A percentile compares a stretch with the other conserved stretches of the same genome.
These are phyloP conservation scores for Cyclostephanos invisitatus DNA, from an alignment of 108 stramenopile genomes.

Conservation along the genomic window DNA sequence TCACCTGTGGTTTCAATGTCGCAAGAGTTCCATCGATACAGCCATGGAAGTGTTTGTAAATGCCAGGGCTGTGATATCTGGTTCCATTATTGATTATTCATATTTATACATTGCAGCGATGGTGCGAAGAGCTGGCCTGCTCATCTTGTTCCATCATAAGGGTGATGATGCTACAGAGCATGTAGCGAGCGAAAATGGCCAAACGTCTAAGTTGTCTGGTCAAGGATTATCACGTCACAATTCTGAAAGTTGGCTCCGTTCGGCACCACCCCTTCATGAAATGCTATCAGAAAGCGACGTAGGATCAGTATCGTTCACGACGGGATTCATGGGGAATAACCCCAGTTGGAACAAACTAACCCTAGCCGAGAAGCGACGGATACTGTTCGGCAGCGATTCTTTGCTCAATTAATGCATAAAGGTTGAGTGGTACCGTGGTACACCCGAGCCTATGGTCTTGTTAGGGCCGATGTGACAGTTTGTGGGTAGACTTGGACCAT, in stretches of 20 bases:
- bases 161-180: slow-evolving; percentile 15
- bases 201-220: slow-evolving; percentile 12
- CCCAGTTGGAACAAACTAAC: slow-evolving; percentile 52
- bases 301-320: slow-evolving; percentile 49
- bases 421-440: neutral
- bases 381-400: slow-evolving; percentile 83
- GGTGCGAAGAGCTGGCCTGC: slow-evolving; percentile 59
- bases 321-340: slow-evolving; percentile 61
- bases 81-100: slow-evolving; percentile 57
- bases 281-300: slow-evolving; percentile 37
- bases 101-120: slow-evolving; percentile 71
- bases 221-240: slow-evolving; percentile 23
- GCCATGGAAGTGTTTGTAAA: slow-evolving; percentile 67
- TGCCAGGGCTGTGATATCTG: slow-evolving; percentile 56
- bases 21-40: slow-evolving; percentile 80
- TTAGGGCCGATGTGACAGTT: neutral
- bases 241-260: slow-evolving; percentile 39
- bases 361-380: slow-evolving; percentile 61
- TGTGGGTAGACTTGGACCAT: no score
- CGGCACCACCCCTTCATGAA: slow-evolving; percentile 51
- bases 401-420: slow-evolving; percentile 36
- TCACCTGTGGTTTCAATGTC: slow-evolving; percentile 91
- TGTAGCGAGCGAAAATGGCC: slow-evolving; percentile 3
- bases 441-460: neutral
- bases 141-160: slow-evolving; percentile 42